Conservation (phyloP, 176 grass and related monocot species). For the Carex parvula region DNA sequence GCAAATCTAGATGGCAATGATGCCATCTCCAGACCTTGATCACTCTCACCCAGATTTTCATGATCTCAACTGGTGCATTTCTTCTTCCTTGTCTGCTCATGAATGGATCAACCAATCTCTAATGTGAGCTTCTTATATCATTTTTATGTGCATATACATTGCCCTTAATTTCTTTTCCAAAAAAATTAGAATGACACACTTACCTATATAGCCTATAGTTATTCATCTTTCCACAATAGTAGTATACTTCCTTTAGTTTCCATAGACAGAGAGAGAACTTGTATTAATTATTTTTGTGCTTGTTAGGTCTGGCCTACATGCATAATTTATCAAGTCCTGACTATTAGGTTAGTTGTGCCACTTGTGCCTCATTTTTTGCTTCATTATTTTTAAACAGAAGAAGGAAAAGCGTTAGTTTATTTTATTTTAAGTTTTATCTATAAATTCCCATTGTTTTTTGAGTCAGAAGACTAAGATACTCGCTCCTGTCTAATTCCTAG, state of each 20-base stretch:
- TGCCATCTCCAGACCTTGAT: constrained; percentile 40
- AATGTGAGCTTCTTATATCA: constrained; percentile 9
- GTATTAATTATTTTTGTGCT: too few relatives aligned
- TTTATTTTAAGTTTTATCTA: background rate
- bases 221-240: too few relatives aligned
- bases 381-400: too few relatives aligned
- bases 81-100: constrained; percentile 7
- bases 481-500: constrained; percentile 41
- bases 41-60: constrained; percentile 29
- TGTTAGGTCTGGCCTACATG: too few relatives aligned
- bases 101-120: constrained; percentile 42
- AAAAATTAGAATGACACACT: too few relatives aligned
- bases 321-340: too few relatives aligned
- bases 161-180: background rate
- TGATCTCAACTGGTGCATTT: constrained; percentile 23
- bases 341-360: too few relatives aligned
- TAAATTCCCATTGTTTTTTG: background rate
- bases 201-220: too few relatives aligned
- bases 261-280: too few relatives aligned
- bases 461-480: background rate
- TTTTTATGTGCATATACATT: background rate
- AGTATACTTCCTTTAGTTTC: too few relatives aligned
- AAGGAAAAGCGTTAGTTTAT: background rate
- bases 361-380: background rate
- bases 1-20: constrained; percentile 27